phyloP scores from a whole-genome alignment of 345 rosid genomes.

The Dipteronia dyeriana region DNA sequence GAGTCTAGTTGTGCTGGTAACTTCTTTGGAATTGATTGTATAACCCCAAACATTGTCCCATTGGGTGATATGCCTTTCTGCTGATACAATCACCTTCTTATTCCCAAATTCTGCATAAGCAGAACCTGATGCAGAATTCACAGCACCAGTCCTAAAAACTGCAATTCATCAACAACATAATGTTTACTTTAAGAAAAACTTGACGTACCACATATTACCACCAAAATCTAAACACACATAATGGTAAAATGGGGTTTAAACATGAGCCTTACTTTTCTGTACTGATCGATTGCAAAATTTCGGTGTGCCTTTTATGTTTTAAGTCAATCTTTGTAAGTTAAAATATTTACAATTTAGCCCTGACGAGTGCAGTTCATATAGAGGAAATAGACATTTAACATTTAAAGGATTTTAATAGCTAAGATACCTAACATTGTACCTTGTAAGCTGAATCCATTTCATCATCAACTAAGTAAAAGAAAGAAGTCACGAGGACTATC shows the following conservation, averaged over 20 bases:
- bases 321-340: not conserved
- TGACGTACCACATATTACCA: not conserved
- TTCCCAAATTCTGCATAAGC: conserved; percentile 97
- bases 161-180: conserved; percentile 21
- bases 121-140: conserved; percentile 88
- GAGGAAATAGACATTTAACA: not conserved
- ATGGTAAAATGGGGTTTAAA: not conserved
- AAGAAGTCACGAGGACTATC: not conserved
- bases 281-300: not conserved
- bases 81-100: conserved; percentile 95
- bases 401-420: no score
- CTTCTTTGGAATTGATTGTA: no score
- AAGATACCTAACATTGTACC: not conserved
- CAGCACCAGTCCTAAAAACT: conserved; percentile 87
- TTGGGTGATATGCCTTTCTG: no score
- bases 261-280: not conserved
- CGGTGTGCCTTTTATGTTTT: not conserved
- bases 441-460: not conserved
- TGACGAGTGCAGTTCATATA: not conserved
- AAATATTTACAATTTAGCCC: not conserved
- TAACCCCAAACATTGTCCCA: no score
- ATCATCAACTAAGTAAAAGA: not conserved
- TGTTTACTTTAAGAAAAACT: not conserved
- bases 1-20: no score
- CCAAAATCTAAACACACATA: not conserved